Percentiles rank a stretch among this genome's conserved stretches.
These are phyloP conservation scores for Venustampulla echinocandica DNA, from an alignment of 495 filamentous ascomycete genomes.

Conservation along the genomic window DNA sequence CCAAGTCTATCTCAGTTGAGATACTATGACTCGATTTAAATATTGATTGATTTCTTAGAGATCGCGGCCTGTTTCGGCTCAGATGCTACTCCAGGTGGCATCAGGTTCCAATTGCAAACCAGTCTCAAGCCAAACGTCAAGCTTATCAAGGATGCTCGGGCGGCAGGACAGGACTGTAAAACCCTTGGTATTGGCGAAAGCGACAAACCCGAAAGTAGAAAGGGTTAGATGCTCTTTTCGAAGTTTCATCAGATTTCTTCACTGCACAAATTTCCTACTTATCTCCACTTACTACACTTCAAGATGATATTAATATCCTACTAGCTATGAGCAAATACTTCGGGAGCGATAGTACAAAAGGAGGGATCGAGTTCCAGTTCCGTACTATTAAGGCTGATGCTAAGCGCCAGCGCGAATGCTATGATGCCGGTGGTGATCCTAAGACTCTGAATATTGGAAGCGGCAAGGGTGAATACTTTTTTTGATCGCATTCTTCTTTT, in stretches of 20 bases:
- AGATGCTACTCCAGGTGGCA: constrained; percentile 6
- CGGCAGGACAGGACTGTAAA: constrained; percentile 7
- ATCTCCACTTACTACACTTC: background rate
- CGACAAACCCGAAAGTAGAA: background rate
- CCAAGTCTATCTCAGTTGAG: constrained; percentile 3
- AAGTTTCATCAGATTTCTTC: background rate
- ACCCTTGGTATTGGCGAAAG: background rate
- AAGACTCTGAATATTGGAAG: constrained; percentile 12
- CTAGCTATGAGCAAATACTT: constrained; percentile 20
- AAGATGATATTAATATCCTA: background rate
- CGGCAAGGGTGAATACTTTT: background rate
- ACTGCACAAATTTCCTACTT: background rate
- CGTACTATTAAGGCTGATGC: constrained; percentile 17
- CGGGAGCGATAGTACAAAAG: constrained; percentile 11
- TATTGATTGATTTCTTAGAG: constrained; percentile 1
- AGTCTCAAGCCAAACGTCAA: background rate
- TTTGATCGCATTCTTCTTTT: background rate
- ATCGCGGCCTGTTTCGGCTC: constrained; percentile 1
- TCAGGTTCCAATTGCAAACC: constrained; percentile 8
- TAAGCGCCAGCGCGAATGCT: constrained; percentile 7
- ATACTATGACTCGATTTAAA: background rate
- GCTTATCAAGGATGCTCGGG: constrained; percentile 2
- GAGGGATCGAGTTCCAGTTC: constrained; percentile 18
- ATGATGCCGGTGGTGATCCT: constrained; percentile 15
- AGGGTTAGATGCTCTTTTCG: background rate